Evolutionary conservation across 768 basidiomycete species (phyloP).

Genomic region (Neoboletus brunneissimus): DNA sequence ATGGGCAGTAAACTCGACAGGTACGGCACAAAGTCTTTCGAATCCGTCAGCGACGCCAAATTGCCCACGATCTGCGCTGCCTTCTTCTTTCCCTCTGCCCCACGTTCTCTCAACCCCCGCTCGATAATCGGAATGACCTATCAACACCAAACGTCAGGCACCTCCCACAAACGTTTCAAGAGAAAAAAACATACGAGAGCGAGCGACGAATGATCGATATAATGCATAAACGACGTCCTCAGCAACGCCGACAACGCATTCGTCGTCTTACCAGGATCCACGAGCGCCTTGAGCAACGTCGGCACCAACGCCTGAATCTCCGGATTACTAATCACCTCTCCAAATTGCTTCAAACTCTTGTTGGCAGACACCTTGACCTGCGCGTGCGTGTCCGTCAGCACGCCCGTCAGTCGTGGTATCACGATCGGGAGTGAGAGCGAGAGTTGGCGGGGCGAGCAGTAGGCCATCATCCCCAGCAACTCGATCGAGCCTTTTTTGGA

Average conservation of each 20-base stretch:
- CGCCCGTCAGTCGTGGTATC: constrained; percentile 92
- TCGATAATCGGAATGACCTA: constrained; percentile 95
- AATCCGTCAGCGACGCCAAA: constrained; percentile 82
- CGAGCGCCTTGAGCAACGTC: constrained; percentile 87
- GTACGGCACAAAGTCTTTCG: constrained; percentile 93
- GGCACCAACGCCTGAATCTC: constrained; percentile 92
- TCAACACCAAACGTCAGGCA: neutral
- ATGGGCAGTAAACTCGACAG: constrained; percentile 84
- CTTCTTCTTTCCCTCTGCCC: constrained; percentile 92
- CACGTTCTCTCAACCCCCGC: constrained; percentile 85
- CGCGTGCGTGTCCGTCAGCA: constrained; percentile 95
- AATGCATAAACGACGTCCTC: constrained; percentile 96
- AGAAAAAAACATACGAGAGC: constrained; percentile 58
- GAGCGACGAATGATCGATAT: constrained; percentile 94
- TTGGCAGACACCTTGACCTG: constrained; percentile 94
- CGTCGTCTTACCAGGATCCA: constrained; percentile 90
- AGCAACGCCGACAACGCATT: constrained; percentile 81
- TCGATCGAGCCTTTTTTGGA: constrained; percentile 98
- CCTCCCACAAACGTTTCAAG: no score
- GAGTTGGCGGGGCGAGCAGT: constrained; percentile 92
- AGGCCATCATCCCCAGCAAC: constrained; percentile 96
- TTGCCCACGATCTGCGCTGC: constrained; percentile 98
- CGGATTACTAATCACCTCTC: constrained; percentile 97
- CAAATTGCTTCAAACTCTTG: constrained; percentile 94
- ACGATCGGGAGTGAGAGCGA: constrained; percentile 94